Conservation (phyloP, 164 flowering plant species). For the Cinnamomum micranthum region DNA sequence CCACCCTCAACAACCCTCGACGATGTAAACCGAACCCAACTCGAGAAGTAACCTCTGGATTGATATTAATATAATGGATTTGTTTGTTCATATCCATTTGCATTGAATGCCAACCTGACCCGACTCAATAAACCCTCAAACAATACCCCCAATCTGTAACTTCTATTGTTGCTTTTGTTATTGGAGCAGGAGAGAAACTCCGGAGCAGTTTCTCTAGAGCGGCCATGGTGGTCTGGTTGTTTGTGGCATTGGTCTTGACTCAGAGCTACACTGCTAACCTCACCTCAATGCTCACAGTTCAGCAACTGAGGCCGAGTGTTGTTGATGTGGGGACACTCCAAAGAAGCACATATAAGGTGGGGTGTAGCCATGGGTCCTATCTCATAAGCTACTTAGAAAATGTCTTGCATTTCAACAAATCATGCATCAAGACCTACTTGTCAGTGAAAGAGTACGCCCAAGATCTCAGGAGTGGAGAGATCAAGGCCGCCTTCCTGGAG, state of each 20-base stretch:
- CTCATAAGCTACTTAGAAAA: slow-evolving; percentile 19
- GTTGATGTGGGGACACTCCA: slow-evolving; percentile 19
- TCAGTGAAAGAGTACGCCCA: background rate
- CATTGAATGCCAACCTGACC: background rate
- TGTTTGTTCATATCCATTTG: background rate
- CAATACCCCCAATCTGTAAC: too few species aligned
- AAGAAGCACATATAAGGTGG: slow-evolving; percentile 14
- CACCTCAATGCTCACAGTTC: slow-evolving; percentile 20
- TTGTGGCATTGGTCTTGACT: slow-evolving; percentile 17
- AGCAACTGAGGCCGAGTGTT: slow-evolving; percentile 1
- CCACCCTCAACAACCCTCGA: too few species aligned
- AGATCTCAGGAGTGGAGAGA: background rate
- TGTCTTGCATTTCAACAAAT: slow-evolving; percentile 9
- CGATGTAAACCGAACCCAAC: background rate
- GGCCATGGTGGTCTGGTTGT: slow-evolving; percentile 25
- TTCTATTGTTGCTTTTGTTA: too few species aligned
- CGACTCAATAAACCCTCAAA: background rate
- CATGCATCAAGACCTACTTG: background rate
- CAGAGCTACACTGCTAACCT: slow-evolving; percentile 29
- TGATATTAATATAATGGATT: background rate
- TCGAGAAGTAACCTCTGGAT: background rate
- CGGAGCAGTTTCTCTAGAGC: slow-evolving; percentile 20
- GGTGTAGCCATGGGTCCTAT: slow-evolving; percentile 25
- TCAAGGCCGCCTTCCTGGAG: slow-evolving; percentile 16
- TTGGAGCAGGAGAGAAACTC: slow-evolving; percentile 17